Conservation (phyloP, 495 filamentous ascomycete species). For the Trypethelium eluteriae region DNA sequence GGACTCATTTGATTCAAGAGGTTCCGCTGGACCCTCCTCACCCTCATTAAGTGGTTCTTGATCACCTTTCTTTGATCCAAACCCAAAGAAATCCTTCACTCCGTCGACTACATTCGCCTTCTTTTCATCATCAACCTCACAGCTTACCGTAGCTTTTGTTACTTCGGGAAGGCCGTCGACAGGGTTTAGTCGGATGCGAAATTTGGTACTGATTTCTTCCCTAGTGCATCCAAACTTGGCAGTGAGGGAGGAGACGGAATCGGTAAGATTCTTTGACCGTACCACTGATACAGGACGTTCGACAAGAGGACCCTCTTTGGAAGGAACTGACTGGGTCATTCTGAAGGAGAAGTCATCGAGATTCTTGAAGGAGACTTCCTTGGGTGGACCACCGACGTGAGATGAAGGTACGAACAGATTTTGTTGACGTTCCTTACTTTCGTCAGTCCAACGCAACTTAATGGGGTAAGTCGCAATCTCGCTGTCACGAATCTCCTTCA, state of each 20-base stretch:
- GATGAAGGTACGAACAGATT: conserved; percentile 75
- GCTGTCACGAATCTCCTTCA: conserved; percentile 83
- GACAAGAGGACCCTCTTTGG: conserved; percentile 35
- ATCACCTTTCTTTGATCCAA: conserved; percentile 75
- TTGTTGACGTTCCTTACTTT: conserved; percentile 57
- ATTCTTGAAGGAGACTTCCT: conserved; percentile 82
- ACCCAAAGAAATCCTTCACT: conserved; percentile 90
- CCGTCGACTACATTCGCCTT: conserved; percentile 81
- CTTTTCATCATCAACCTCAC: conserved; percentile 60
- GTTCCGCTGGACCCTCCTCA: conserved; percentile 45
- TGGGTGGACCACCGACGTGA: conserved; percentile 60
- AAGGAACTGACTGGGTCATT: conserved; percentile 63
- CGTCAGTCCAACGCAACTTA: conserved; percentile 56
- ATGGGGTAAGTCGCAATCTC: conserved; percentile 68
- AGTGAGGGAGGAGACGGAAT: conserved; percentile 63
- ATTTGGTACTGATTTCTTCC: conserved; percentile 70
- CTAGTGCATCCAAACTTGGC: conserved; percentile 67
- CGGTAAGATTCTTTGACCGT: conserved; percentile 75
- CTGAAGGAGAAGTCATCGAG: conserved; percentile 74
- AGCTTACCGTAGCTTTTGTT: conserved; percentile 66
- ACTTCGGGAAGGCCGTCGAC: conserved; percentile 81
- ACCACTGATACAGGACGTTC: conserved; percentile 49
- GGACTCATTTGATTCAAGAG: conserved; percentile 33
- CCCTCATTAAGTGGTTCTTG: conserved; percentile 67
- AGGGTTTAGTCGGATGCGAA: conserved; percentile 61